Evolutionary conservation across 176 grass and related monocot species (phyloP).

Genomic region (Thinopyrum elongatum): DNA sequence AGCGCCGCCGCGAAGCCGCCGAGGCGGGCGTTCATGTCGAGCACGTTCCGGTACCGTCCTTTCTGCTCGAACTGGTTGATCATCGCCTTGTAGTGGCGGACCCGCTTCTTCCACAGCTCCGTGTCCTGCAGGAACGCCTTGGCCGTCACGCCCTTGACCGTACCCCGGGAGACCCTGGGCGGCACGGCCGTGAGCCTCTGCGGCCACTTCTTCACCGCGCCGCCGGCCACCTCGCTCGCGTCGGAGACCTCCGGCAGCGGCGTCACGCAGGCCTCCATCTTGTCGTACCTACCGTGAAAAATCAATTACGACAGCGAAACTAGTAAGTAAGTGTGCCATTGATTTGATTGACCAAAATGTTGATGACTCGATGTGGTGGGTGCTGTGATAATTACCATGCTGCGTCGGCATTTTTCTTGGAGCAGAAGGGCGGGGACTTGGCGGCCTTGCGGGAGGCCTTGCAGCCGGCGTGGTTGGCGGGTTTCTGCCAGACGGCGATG

Average conservation of each 20-base stretch:
- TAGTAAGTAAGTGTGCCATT: too few species aligned
- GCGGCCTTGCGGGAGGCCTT: conserved; percentile 51
- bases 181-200: conserved; percentile 65
- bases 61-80: conserved; percentile 67
- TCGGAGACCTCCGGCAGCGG: conserved; percentile 59
- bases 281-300: conserved; percentile 58
- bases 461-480: conserved; percentile 66
- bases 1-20: conserved; percentile 83
- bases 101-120: conserved; percentile 69
- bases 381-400: conserved; percentile 52
- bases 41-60: conserved; percentile 81
- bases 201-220: conserved; percentile 79
- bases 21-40: conserved; percentile 79
- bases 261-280: conserved; percentile 83
- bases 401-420: conserved; percentile 48
- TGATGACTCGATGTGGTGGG: neutral
- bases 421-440: conserved; percentile 66
- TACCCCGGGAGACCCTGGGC: conserved; percentile 55
- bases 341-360: neutral
- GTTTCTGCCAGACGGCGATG: conserved; percentile 96
- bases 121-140: conserved; percentile 67
- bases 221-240: conserved; percentile 49
- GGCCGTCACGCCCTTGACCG: conserved; percentile 41
- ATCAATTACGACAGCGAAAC: neutral
- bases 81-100: conserved; percentile 73